These are phyloP conservation scores for Tillandsia leiboldiana DNA, from an alignment of 176 grass and related monocot species.

Conservation along the genomic window DNA sequence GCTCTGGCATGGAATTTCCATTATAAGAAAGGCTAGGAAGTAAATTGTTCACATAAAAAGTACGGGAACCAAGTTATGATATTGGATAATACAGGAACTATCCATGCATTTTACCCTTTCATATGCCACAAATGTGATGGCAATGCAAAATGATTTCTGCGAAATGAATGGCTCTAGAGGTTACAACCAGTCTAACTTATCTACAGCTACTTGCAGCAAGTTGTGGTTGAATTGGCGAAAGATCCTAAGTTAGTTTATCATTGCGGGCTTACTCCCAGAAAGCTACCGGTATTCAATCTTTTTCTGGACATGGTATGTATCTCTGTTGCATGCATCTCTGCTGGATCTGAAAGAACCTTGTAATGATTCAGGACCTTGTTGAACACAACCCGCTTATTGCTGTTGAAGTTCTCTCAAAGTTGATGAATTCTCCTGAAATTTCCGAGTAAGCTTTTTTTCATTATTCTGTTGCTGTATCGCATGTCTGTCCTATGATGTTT, in stretches of 20 bases:
- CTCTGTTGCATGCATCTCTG: conserved; percentile 11
- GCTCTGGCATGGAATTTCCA: no score
- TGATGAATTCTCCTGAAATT: conserved; percentile 77
- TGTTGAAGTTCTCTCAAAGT: conserved; percentile 81
- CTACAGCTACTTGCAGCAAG: conserved; percentile 52
- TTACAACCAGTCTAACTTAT: conserved; percentile 22
- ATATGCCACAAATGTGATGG: no score
- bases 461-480: neutral
- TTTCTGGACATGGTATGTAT: conserved; percentile 5
- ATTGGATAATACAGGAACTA: no score
- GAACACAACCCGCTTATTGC: conserved; percentile 81
- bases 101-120: no score
- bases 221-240: conserved; percentile 54
- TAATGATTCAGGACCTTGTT: conserved; percentile 71
- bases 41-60: no score
- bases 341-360: conserved; percentile 1
- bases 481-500: conserved; percentile 2
- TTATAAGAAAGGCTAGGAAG: no score
- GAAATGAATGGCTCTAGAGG: conserved; percentile 8
- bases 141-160: no score
- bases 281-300: conserved; percentile 57
- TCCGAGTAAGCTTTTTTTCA: conserved; percentile 37
- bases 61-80: no score
- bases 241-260: conserved; percentile 87
- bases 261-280: conserved; percentile 71